Percentiles rank a stretch among this genome's conserved stretches.
phyloP scores from a whole-genome alignment of 768 basidiomycete species.

The Calvatia gigantea region DNA sequence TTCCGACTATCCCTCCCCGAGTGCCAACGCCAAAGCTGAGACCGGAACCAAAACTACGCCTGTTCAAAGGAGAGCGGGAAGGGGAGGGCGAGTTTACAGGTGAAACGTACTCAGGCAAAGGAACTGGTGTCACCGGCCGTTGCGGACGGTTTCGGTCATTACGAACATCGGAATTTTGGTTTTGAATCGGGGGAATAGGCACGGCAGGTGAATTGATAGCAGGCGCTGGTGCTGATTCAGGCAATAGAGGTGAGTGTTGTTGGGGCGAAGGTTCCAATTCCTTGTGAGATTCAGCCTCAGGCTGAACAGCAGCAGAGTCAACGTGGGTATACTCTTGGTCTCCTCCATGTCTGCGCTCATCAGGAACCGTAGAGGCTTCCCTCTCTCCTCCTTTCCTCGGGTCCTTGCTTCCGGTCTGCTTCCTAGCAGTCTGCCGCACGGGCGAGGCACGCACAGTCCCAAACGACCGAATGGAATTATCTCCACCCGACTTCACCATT shows the following conservation, averaged over 20 bases:
- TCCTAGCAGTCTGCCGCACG: no score
- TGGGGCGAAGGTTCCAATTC: neutral
- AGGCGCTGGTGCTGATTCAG: neutral
- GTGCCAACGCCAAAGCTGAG: neutral
- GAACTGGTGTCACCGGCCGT: neutral
- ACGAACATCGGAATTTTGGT: neutral
- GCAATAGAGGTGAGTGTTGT: neutral
- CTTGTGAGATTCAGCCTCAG: neutral
- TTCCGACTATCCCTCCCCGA: neutral
- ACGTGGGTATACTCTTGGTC: neutral
- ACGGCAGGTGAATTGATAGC: neutral
- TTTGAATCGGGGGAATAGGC: neutral
- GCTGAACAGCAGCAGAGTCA: neutral
- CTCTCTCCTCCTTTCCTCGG: no score
- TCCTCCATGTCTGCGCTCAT: neutral
- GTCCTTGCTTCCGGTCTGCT: no score
- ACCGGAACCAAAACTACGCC: neutral
- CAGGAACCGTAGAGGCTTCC: no score
- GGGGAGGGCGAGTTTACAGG: slow-evolving; percentile 9
- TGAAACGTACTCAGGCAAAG: slow-evolving; percentile 2
- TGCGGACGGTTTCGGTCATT: no score
- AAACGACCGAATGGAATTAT: neutral
- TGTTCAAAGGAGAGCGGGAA: neutral
- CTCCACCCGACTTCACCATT: neutral
- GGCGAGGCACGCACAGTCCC: neutral